phyloP scores from a whole-genome alignment of 306 rosid species.

The Pachyrhizus erosus region DNA sequence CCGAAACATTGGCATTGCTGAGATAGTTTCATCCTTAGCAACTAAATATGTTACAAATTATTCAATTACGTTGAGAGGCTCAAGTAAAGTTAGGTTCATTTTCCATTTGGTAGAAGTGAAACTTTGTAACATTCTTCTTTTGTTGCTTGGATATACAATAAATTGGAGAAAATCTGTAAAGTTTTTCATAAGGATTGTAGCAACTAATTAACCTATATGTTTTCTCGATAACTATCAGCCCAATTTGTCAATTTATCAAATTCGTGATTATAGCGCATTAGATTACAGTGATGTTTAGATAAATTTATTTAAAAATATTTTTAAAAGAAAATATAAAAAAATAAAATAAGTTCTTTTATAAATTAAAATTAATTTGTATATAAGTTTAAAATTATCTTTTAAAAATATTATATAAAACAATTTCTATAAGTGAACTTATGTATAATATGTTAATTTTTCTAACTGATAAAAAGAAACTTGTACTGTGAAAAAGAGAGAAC shows the following conservation, averaged over 20 bases:
- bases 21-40: constrained; percentile 10
- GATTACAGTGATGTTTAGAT: too few relatives aligned
- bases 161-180: background rate
- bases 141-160: constrained; percentile 1
- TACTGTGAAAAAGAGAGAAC: too few relatives aligned
- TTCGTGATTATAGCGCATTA: background rate
- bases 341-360: too few relatives aligned
- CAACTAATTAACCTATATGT: background rate
- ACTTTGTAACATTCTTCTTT: constrained; percentile 19
- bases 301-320: too few relatives aligned
- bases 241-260: background rate
- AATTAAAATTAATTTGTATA: too few relatives aligned
- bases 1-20: background rate
- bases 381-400: too few relatives aligned
- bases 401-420: too few relatives aligned
- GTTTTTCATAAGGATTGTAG: background rate
- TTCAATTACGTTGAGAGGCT: background rate
- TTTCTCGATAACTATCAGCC: background rate
- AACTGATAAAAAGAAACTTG: too few relatives aligned
- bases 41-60: background rate
- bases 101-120: background rate
- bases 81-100: background rate
- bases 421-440: too few relatives aligned
- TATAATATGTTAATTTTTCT: too few relatives aligned
- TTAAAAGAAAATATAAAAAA: too few relatives aligned